Percentiles rank a stretch among this genome's conserved stretches.
These are phyloP conservation scores for Chalciporus sphaerocephalus DNA, from an alignment of 768 basidiomycete species.

Conservation along the genomic window DNA sequence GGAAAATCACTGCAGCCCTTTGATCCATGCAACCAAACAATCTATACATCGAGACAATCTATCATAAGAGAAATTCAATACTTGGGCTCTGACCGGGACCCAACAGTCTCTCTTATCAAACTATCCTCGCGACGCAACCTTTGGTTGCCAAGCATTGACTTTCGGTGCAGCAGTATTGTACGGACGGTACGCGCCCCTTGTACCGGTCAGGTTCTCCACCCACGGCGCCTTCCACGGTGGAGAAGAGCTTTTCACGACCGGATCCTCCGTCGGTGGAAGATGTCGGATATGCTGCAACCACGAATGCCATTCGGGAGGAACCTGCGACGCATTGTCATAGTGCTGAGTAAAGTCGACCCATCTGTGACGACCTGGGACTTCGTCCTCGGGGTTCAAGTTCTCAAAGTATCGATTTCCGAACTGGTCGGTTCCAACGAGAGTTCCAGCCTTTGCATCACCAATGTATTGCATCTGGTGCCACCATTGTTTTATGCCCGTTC, in stretches of 20 bases:
- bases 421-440: slow-evolving; percentile 75
- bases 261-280: slow-evolving; percentile 73
- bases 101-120: not conserved
- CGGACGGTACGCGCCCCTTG: slow-evolving; percentile 81
- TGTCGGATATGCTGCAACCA: slow-evolving; percentile 91
- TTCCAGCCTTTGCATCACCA: slow-evolving; percentile 87
- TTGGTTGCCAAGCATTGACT: slow-evolving; percentile 80
- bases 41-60: not conserved
- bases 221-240: slow-evolving; percentile 87
- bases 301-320: slow-evolving; percentile 95
- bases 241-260: slow-evolving; percentile 58
- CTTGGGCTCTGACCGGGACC: not conserved
- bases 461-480: slow-evolving; percentile 92
- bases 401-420: slow-evolving; percentile 95
- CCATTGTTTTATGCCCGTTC: slow-evolving; percentile 80
- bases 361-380: slow-evolving; percentile 90
- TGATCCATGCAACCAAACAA: no score
- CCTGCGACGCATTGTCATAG: slow-evolving; percentile 87
- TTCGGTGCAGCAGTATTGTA: slow-evolving; percentile 88
- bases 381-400: slow-evolving; percentile 82
- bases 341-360: slow-evolving; percentile 97
- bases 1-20: no score
- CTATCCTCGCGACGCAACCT: slow-evolving; percentile 47
- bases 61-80: not conserved
- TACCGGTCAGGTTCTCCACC: slow-evolving; percentile 88